Percentiles rank a stretch among this genome's conserved stretches.
phyloP scores from a whole-genome alignment of 768 basidiomycete species.

The Suillus fuscotomentosus region DNA sequence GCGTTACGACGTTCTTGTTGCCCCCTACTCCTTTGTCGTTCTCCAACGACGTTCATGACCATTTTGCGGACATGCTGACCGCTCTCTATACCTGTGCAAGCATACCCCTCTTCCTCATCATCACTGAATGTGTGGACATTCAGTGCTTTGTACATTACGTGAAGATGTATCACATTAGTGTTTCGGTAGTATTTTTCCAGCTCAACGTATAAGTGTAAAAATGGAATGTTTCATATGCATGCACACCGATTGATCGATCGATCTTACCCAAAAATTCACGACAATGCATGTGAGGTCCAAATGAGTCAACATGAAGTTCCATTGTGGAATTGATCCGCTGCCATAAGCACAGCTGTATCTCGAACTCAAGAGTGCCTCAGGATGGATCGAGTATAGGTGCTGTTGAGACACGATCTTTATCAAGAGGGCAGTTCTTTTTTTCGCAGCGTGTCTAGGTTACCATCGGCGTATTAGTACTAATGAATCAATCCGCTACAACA shows the following conservation, averaged over 20 bases:
- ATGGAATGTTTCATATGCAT: neutral
- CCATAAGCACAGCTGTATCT: neutral
- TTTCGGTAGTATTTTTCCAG: neutral
- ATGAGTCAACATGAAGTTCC: neutral
- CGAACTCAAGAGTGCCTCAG: neutral
- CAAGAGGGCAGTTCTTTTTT: neutral
- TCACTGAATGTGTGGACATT: neutral
- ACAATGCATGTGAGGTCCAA: neutral
- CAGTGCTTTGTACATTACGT: neutral
- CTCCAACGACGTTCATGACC: neutral
- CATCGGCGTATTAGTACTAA: neutral
- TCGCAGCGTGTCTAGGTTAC: neutral
- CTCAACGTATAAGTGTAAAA: neutral
- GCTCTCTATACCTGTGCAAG: slow-evolving; percentile 4
- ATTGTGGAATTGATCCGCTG: neutral
- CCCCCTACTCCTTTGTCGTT: neutral
- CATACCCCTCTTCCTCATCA: neutral
- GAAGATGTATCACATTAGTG: neutral
- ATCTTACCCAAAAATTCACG: neutral
- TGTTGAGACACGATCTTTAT: neutral
- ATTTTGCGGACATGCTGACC: slow-evolving; percentile 4
- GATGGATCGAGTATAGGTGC: neutral
- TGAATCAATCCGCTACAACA: neutral
- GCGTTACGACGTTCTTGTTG: neutral
- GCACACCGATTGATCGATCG: neutral